Percentiles rank a stretch among this genome's conserved stretches.
Evolutionary conservation across 2,329 filamentous ascomycete species (phyloP).

Genomic region (Arthrobotrys entomopaga): DNA sequence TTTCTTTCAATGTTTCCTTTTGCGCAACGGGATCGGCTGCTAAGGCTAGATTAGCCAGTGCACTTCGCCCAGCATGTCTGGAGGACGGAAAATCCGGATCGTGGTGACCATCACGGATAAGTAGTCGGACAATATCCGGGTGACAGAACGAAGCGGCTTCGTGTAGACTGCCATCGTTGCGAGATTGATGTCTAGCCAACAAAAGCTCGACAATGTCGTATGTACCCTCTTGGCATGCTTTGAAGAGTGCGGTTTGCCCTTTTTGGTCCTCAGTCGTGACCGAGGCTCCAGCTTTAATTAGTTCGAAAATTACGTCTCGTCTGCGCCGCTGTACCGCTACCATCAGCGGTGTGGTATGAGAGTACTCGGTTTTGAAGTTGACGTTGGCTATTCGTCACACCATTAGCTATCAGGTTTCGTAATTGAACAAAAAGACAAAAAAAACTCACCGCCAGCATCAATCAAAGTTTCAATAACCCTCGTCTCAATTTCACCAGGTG

Average conservation of each 20-base stretch:
- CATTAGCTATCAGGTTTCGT: not conserved
- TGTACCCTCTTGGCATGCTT: conserved; percentile 38
- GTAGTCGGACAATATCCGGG: conserved; percentile 29
- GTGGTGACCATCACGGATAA: conserved; percentile 40
- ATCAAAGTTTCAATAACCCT: conserved; percentile 39
- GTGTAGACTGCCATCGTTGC: conserved; percentile 50
- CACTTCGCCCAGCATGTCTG: conserved; percentile 35
- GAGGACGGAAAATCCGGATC: conserved; percentile 50
- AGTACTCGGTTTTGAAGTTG: conserved; percentile 49
- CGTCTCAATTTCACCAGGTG: conserved; percentile 16
- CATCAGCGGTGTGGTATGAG: conserved; percentile 45
- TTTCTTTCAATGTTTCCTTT: conserved; percentile 44
- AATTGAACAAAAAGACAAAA: not conserved
- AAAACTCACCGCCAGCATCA: conserved; percentile 40
- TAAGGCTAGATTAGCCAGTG: conserved; percentile 36
- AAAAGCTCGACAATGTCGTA: conserved; percentile 50
- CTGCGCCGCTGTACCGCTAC: conserved; percentile 42
- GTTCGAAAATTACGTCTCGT: conserved; percentile 50
- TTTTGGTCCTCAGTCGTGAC: conserved; percentile 50
- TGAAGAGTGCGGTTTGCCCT: conserved; percentile 45
- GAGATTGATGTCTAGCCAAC: conserved; percentile 30
- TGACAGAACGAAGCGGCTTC: conserved; percentile 45
- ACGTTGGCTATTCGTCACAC: conserved; percentile 33
- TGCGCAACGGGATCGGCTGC: conserved; percentile 39
- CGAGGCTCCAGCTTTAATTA: conserved; percentile 46